A percentile compares a stretch with the other conserved stretches of the same genome.
Conservation (phyloP, 2,329 filamentous ascomycete species). For the Neocatenulostroma microsporum region DNA sequence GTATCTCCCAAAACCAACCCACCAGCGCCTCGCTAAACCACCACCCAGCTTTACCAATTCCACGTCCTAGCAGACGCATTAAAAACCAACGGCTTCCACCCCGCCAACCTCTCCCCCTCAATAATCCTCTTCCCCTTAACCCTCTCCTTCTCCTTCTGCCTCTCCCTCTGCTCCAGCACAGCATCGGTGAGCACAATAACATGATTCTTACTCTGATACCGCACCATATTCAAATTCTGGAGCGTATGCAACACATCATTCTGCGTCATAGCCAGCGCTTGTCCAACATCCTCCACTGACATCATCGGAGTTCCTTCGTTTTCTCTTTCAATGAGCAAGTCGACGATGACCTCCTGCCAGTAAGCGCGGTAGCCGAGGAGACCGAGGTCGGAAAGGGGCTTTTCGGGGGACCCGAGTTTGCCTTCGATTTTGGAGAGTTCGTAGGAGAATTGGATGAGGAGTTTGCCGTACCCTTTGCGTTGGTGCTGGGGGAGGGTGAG, state of each 20-base stretch:
- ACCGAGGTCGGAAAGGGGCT: conserved; percentile 88
- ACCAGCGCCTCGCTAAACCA: conserved; percentile 1
- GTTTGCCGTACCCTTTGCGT: conserved; percentile 91
- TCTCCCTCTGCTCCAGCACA: conserved; percentile 59
- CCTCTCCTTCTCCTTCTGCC: conserved; percentile 64
- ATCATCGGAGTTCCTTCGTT: conserved; percentile 58
- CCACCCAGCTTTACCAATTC: conserved; percentile 62
- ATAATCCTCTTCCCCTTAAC: conserved; percentile 71
- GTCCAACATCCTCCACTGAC: conserved; percentile 78
- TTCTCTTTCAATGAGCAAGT: conserved; percentile 67
- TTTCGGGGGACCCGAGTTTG: conserved; percentile 92
- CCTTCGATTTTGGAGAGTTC: conserved; percentile 85
- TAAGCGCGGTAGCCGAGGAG: conserved; percentile 92
- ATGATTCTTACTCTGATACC: conserved; percentile 93
- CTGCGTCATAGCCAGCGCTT: conserved; percentile 84
- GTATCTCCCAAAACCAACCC: no score
- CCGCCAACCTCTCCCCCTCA: conserved; percentile 65
- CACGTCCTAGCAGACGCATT: conserved; percentile 83
- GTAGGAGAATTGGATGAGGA: conserved; percentile 97
- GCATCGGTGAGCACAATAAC: conserved; percentile 88
- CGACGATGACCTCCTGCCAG: conserved; percentile 92
- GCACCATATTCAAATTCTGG: conserved; percentile 87
- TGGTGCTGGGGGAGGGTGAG: conserved; percentile 93
- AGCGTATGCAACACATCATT: conserved; percentile 93
- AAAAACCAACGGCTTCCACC: conserved; percentile 93